Evolutionary conservation across 164 flowering plant species (phyloP).

Genomic region (Liriodendron chinense): DNA sequence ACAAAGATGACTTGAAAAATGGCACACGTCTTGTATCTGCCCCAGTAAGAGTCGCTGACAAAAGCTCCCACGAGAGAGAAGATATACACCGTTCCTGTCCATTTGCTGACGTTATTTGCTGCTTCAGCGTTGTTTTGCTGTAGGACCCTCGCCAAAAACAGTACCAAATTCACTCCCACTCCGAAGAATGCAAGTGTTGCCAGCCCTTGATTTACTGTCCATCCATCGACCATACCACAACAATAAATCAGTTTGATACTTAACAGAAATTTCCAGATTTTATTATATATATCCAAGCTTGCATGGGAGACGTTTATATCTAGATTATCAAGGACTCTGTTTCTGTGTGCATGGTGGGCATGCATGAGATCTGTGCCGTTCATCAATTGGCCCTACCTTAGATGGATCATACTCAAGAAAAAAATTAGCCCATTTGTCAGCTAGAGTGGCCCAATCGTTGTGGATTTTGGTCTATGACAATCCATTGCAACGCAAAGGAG

Average conservation of each 20-base stretch:
- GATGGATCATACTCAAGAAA: too few species aligned
- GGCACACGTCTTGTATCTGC: constrained; percentile 86
- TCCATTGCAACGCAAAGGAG: too few species aligned
- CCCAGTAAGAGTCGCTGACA: constrained; percentile 96
- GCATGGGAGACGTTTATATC: too few species aligned
- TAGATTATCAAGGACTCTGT: too few species aligned
- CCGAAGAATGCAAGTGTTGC: constrained; percentile 94
- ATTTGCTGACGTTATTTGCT: constrained; percentile 88
- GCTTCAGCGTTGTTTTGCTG: constrained; percentile 80
- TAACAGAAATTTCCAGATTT: not conserved
- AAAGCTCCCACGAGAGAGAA: constrained; percentile 94
- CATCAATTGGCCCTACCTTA: too few species aligned
- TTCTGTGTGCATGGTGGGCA: too few species aligned
- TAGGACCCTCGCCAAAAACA: constrained; percentile 78
- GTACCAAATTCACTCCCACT: constrained; percentile 87
- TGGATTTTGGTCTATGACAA: too few species aligned
- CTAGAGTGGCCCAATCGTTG: too few species aligned
- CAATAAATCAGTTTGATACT: too few species aligned
- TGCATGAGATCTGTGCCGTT: too few species aligned
- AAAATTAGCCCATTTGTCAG: too few species aligned
- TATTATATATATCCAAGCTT: too few species aligned
- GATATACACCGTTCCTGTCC: constrained; percentile 93
- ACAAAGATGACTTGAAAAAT: constrained; percentile 77
- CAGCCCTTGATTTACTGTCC: constrained; percentile 84
- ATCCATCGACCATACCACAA: not conserved